phyloP scores from a whole-genome alignment of 768 basidiomycete genomes.

The Boletus pseudopeckii region DNA sequence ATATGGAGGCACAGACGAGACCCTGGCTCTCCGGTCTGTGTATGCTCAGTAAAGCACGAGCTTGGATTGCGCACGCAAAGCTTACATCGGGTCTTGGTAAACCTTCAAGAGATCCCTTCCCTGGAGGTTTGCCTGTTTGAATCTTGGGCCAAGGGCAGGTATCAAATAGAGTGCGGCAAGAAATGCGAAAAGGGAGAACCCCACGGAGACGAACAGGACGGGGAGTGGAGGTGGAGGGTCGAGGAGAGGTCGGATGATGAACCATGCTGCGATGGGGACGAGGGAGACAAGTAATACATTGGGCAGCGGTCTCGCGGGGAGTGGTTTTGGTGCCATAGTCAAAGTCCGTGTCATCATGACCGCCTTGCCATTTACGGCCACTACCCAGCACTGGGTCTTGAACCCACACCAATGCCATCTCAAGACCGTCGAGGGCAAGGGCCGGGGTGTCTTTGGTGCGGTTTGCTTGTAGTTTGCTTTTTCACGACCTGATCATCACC shows the following conservation, averaged over 20 bases:
- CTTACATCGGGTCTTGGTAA: constrained; percentile 69
- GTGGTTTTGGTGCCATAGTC: constrained; percentile 23
- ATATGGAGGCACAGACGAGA: constrained; percentile 84
- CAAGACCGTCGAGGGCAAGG: constrained; percentile 43
- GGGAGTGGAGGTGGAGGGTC: constrained; percentile 68
- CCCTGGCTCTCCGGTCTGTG: constrained; percentile 90
- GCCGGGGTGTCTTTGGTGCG: constrained; percentile 65
- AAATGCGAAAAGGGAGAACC: constrained; percentile 83
- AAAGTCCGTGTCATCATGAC: background rate
- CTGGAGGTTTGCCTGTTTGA: constrained; percentile 76
- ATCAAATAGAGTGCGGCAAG: constrained; percentile 72
- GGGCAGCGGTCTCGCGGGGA: constrained; percentile 52
- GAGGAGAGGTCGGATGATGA: constrained; percentile 67
- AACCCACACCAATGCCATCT: constrained; percentile 52
- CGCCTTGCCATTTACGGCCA: constrained; percentile 14
- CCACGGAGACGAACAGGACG: constrained; percentile 72
- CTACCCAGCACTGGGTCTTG: constrained; percentile 20
- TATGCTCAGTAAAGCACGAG: background rate
- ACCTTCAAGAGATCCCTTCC: constrained; percentile 87
- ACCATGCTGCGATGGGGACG: constrained; percentile 69
- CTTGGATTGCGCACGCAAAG: background rate
- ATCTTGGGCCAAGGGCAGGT: constrained; percentile 77
- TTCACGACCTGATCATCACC: constrained; percentile 27
- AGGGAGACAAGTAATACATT: constrained; percentile 53
- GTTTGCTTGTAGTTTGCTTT: background rate